These are phyloP conservation scores for Emericellopsis cladophorae DNA, from an alignment of 2,329 filamentous ascomycete genomes.

Conservation along the genomic window DNA sequence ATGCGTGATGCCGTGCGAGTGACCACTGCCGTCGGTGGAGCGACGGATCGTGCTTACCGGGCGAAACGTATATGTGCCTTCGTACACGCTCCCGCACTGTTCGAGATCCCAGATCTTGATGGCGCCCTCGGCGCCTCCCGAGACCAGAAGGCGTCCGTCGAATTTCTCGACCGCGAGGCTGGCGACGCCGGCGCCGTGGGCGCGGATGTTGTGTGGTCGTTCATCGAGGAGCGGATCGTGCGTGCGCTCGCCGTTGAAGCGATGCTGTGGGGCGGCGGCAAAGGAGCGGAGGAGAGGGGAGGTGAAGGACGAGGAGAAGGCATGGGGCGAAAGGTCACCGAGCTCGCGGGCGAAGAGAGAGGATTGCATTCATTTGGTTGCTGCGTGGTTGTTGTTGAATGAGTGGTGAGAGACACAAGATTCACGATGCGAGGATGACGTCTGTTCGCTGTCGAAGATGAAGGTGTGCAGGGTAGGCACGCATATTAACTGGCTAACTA, in stretches of 20 bases:
- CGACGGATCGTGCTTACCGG: slow-evolving; percentile 39
- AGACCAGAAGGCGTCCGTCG: slow-evolving; percentile 64
- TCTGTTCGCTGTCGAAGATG: not conserved
- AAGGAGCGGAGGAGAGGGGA: slow-evolving; percentile 57
- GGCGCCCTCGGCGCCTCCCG: slow-evolving; percentile 74
- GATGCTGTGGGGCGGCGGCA: slow-evolving; percentile 50
- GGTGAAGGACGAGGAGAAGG: slow-evolving; percentile 53
- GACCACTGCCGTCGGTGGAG: slow-evolving; percentile 21
- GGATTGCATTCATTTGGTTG: slow-evolving; percentile 49
- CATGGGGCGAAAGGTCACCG: slow-evolving; percentile 50
- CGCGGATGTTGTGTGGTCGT: slow-evolving; percentile 32
- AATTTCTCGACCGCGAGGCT: slow-evolving; percentile 71
- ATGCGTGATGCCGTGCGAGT: slow-evolving; percentile 64
- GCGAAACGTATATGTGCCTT: slow-evolving; percentile 33
- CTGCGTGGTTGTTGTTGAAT: not conserved
- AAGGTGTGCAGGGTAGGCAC: no score
- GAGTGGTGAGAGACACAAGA: not conserved
- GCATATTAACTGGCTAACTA: no score
- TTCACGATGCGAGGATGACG: not conserved
- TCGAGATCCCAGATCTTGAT: slow-evolving; percentile 85
- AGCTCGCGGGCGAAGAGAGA: slow-evolving; percentile 65
- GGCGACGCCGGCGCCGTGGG: slow-evolving; percentile 70
- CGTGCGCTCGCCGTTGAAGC: slow-evolving; percentile 47
- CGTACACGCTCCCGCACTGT: slow-evolving; percentile 28
- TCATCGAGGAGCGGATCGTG: slow-evolving; percentile 11